These are phyloP conservation scores for Cucurbitaria berberidis DNA, from an alignment of 2,329 filamentous ascomycete genomes.

Conservation along the genomic window DNA sequence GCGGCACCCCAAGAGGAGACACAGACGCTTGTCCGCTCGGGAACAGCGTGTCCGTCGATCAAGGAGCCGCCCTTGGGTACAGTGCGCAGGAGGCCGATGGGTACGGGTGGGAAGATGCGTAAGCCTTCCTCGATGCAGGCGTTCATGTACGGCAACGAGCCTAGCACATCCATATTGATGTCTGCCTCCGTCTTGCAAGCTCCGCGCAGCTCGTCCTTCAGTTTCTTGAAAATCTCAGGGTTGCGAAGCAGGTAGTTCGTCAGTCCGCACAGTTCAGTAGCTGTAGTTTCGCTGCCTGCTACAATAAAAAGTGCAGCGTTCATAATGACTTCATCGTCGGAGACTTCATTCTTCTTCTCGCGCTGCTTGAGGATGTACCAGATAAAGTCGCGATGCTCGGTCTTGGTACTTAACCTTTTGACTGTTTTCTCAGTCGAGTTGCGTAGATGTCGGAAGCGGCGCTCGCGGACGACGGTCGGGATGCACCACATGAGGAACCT, in stretches of 20 bases:
- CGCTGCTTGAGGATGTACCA: constrained; percentile 44
- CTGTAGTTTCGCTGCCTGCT: constrained; percentile 45
- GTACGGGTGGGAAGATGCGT: constrained; percentile 55
- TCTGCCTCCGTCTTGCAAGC: constrained; percentile 37
- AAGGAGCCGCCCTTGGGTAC: constrained; percentile 44
- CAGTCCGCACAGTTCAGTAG: constrained; percentile 41
- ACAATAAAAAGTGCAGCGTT: constrained; percentile 42
- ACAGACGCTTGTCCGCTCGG: constrained; percentile 38
- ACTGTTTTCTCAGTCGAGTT: constrained; percentile 42
- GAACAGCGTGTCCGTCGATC: constrained; percentile 49
- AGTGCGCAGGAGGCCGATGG: constrained; percentile 48
- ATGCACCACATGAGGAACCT: constrained; percentile 40
- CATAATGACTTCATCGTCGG: constrained; percentile 41
- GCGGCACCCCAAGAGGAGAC: constrained; percentile 38
- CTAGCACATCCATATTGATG: constrained; percentile 41
- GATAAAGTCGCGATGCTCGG: constrained; percentile 45
- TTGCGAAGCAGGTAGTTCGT: constrained; percentile 40
- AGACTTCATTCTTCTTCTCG: constrained; percentile 44
- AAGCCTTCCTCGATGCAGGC: constrained; percentile 56
- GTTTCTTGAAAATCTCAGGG: constrained; percentile 27
- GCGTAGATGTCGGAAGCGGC: constrained; percentile 33
- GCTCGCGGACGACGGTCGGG: constrained; percentile 33
- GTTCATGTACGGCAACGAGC: constrained; percentile 49
- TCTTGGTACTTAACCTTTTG: constrained; percentile 34
- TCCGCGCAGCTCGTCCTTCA: constrained; percentile 35